phyloP scores from a whole-genome alignment of 352 stramenopile species.

The Stramenopiles sp. region DNA sequence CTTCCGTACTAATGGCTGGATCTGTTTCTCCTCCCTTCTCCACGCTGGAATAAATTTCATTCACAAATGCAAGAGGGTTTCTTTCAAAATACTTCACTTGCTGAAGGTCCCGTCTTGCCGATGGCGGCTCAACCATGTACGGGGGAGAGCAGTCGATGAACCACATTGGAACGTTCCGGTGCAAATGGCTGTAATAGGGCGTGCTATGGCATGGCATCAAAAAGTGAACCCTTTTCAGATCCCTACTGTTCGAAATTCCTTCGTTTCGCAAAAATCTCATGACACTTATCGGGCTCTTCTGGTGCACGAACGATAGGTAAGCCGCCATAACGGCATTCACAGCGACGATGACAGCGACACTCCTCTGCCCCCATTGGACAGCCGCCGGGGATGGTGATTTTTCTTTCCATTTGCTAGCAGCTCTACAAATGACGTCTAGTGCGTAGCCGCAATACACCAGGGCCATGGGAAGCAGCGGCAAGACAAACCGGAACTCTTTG shows the following conservation, averaged over 20 bases:
- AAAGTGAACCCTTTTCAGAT: too few species aligned
- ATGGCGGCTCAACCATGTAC: too few species aligned
- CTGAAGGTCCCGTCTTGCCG: too few species aligned
- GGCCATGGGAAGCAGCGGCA: conserved; percentile 42
- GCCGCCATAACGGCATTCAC: conserved; percentile 39
- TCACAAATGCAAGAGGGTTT: neutral
- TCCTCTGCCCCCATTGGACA: too few species aligned
- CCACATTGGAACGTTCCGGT: conserved; percentile 53
- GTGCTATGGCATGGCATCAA: conserved; percentile 57
- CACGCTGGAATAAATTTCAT: neutral
- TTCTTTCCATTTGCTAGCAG: conserved; percentile 18
- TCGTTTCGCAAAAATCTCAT: too few species aligned
- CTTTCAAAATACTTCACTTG: too few species aligned
- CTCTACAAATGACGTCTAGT: conserved; percentile 42
- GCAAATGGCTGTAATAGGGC: conserved; percentile 58
- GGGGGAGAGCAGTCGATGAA: conserved; percentile 51
- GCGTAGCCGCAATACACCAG: conserved; percentile 51
- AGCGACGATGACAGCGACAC: conserved; percentile 33
- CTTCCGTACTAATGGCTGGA: conserved; percentile 30
- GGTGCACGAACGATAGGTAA: conserved; percentile 44
- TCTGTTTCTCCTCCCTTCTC: neutral
- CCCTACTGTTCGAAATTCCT: too few species aligned
- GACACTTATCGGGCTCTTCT: too few species aligned
- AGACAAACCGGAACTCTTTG: conserved; percentile 64
- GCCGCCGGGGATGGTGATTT: too few species aligned